A percentile compares a stretch with the other conserved stretches of the same genome.
phyloP scores from a whole-genome alignment of 805 yeast genomes.

The Kockiozyma suomiensis region DNA sequence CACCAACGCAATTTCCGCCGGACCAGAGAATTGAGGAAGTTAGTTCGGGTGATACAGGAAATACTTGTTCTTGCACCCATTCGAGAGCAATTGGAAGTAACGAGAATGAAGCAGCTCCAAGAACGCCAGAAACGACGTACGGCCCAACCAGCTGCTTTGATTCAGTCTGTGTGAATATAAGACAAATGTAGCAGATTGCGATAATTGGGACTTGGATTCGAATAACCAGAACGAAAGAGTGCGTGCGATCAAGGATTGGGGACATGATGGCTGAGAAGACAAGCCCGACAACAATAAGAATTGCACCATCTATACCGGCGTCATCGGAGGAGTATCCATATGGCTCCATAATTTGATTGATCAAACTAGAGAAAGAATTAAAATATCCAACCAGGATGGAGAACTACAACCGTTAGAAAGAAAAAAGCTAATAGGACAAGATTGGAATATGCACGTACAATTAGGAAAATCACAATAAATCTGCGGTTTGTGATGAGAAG shows the following conservation, averaged over 20 bases:
- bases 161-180: slow-evolving; percentile 40
- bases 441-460: slow-evolving; percentile 1
- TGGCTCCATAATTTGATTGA: slow-evolving; percentile 42
- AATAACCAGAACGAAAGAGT: slow-evolving; percentile 35
- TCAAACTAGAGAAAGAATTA: slow-evolving; percentile 41
- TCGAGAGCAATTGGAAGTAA: slow-evolving; percentile 41
- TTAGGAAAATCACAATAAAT: slow-evolving; percentile 25
- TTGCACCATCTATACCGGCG: slow-evolving; percentile 43
- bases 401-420: slow-evolving; percentile 29
- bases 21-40: slow-evolving; percentile 41
- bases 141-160: slow-evolving; percentile 40
- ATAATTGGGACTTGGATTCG: slow-evolving; percentile 38
- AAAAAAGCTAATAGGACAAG: neutral
- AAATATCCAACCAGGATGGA: slow-evolving; percentile 42
- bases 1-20: slow-evolving; percentile 42
- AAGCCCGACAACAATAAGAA: slow-evolving; percentile 40
- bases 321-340: slow-evolving; percentile 42
- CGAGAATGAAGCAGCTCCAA: slow-evolving; percentile 42
- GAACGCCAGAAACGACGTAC: slow-evolving; percentile 38
- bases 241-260: slow-evolving; percentile 40
- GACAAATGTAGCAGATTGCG: slow-evolving; percentile 39
- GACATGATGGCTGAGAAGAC: slow-evolving; percentile 40
- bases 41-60: slow-evolving; percentile 42
- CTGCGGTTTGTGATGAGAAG: slow-evolving; percentile 24
- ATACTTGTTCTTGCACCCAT: slow-evolving; percentile 42